A percentile compares a stretch with the other conserved stretches of the same genome.
Conservation (phyloP, 192 early-diverging fungal species). For the Spizellomyces sp. region DNA sequence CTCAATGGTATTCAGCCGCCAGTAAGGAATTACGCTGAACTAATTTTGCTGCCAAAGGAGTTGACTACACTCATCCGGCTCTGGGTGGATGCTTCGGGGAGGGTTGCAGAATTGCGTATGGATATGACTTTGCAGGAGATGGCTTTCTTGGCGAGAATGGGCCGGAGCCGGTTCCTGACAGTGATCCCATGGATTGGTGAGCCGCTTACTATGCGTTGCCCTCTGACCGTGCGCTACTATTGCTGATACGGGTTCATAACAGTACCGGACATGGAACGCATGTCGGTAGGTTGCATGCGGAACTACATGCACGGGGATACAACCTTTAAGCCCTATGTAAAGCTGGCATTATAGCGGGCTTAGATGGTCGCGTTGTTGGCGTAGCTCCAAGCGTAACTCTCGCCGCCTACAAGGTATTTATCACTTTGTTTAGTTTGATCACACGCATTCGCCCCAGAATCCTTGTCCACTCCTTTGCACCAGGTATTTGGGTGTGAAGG, state of each 20-base stretch:
- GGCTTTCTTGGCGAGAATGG: background rate
- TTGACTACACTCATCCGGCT: constrained; percentile 21
- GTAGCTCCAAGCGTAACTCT: background rate
- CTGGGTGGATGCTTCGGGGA: constrained; percentile 21
- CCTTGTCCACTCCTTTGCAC: too few species aligned
- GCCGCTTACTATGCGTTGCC: background rate
- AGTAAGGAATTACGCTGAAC: too few species aligned
- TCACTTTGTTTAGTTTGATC: background rate
- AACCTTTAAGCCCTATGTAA: background rate
- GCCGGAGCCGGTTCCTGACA: background rate
- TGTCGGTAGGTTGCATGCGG: background rate
- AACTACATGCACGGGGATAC: background rate
- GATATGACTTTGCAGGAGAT: constrained; percentile 22
- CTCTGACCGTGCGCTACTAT: background rate
- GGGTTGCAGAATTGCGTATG: constrained; percentile 14
- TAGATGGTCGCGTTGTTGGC: background rate
- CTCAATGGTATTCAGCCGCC: too few species aligned
- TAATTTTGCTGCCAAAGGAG: background rate
- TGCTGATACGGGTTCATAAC: background rate
- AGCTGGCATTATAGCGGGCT: constrained; percentile 8
- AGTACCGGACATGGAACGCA: constrained; percentile 6
- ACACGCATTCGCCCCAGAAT: background rate
- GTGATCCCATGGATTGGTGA: background rate
- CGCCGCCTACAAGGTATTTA: constrained; percentile 1
- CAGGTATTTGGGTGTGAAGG: constrained; percentile 8